These are phyloP conservation scores for Butyriboletus loyo DNA, from an alignment of 768 basidiomycete species.

Conservation along the genomic window DNA sequence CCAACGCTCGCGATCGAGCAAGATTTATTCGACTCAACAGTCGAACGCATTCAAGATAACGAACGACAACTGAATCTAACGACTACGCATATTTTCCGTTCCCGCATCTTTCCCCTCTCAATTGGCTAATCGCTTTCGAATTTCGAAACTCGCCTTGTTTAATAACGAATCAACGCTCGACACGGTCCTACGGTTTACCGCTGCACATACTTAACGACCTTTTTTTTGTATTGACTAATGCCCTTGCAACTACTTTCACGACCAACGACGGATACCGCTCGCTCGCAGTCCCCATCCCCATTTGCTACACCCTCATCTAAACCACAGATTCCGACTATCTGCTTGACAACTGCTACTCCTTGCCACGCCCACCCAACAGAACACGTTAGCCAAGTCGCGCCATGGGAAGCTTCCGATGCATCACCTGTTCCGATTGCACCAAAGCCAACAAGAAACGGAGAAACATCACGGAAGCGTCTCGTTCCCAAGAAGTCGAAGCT, in stretches of 20 bases:
- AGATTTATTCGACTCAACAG: slow-evolving; percentile 15
- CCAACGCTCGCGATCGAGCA: slow-evolving; percentile 15
- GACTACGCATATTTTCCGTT: slow-evolving; percentile 13
- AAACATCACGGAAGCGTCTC: slow-evolving; percentile 44
- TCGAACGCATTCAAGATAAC: slow-evolving; percentile 18
- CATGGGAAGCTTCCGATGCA: slow-evolving; percentile 19
- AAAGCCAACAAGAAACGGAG: slow-evolving; percentile 13
- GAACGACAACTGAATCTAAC: slow-evolving; percentile 23
- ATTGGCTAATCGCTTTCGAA: slow-evolving; percentile 15
- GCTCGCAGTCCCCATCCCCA: slow-evolving; percentile 27
- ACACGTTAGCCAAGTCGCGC: slow-evolving; percentile 27
- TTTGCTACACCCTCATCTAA: slow-evolving; percentile 28
- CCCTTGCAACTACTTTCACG: slow-evolving; percentile 31
- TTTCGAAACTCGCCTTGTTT: slow-evolving; percentile 14
- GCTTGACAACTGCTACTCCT: slow-evolving; percentile 67
- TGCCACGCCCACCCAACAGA: slow-evolving; percentile 41
- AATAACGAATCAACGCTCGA: slow-evolving; percentile 27
- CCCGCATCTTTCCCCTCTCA: background rate
- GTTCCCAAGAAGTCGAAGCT: slow-evolving; percentile 76
- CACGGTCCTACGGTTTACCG: slow-evolving; percentile 12
- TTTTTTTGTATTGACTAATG: slow-evolving; percentile 25
- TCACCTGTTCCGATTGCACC: slow-evolving; percentile 29
- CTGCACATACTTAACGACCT: slow-evolving; percentile 28
- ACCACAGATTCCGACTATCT: slow-evolving; percentile 55
- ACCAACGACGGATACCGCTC: slow-evolving; percentile 24